Base-by-base conservation (phyloP, 257 asterid species). In the Knoxia roxburghii region DNA sequence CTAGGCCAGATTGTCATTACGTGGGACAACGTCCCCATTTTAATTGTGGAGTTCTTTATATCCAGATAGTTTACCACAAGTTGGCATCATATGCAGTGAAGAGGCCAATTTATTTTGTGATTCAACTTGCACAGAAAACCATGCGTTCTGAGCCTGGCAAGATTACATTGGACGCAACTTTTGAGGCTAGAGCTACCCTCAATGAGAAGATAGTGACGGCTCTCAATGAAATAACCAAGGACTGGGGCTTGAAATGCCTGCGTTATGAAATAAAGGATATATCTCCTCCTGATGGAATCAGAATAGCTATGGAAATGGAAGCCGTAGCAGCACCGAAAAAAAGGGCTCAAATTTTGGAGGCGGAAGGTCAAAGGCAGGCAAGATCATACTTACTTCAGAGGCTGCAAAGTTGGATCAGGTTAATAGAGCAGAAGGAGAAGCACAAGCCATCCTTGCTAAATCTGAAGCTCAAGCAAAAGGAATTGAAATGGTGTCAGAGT, bases 121-220 rank as follows among this genome's bases (percentile, higher is more conserved):
- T 87, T 79, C 97, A 88, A 76, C 95, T 90, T 40, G 97, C 99
- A 0, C 99, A 93, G 76, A 93, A 96, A 46, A 88, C 97, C 45
- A 93, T 93, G 97, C 83, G 97, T n/a, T 88, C 97, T 80, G 97
- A 93, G 85, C 88, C 90, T 40, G 96, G 99, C 15, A 93, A 93
- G 83, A 90, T 93, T 73, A 86, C 95, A 17, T 80, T 93, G 46
- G 99, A 90, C 86, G 88, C 88, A 86, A 88, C 97, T n/a, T 93
- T 93, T 71, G 96, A 86, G 78, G 99, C 90, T 75, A 86, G 95
- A 68, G 96, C 82, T 74, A 81, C 96, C 32, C 87, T 93, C 73
- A 93, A 90, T 67, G 88, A 73, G 57, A 90, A 83, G 87, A 90
- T 93, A 72, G 99, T 90, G 85, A 97, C 90, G 70, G 70, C 96